Percentiles rank a stretch among this genome's conserved stretches.
phyloP scores from a whole-genome alignment of 176 grass and related monocot genomes.

The Bothriochloa decipiens region DNA sequence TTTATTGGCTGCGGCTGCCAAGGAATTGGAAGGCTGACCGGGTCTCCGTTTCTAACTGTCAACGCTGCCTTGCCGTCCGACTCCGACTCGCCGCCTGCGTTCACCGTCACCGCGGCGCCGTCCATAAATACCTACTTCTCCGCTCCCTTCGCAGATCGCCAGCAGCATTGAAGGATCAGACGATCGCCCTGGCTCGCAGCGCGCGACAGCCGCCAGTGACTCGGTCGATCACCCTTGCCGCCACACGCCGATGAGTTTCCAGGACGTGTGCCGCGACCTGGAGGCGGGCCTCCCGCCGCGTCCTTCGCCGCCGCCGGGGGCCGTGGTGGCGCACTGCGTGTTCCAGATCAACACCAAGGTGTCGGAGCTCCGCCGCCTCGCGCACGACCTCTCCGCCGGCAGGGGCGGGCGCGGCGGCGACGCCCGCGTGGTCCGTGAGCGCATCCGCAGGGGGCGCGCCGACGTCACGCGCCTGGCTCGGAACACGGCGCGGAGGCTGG shows the following conservation, averaged over 20 bases:
- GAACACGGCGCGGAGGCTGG: slow-evolving; percentile 59
- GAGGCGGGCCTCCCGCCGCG: slow-evolving; percentile 47
- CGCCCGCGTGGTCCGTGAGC: slow-evolving; percentile 44
- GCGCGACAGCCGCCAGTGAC: neutral
- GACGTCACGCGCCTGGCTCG: slow-evolving; percentile 52
- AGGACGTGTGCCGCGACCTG: slow-evolving; percentile 43
- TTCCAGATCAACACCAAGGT: slow-evolving; percentile 81
- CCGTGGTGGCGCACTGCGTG: slow-evolving; percentile 55
- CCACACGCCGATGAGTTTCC: slow-evolving; percentile 63
- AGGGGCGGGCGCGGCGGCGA: slow-evolving; percentile 22
- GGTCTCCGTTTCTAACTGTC: no score
- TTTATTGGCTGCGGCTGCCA: no score
- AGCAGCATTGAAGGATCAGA: neutral
- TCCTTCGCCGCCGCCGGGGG: slow-evolving; percentile 6
- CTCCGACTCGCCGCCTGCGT: neutral
- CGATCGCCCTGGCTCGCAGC: neutral
- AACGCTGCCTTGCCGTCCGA: no score
- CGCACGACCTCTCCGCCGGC: slow-evolving; percentile 46
- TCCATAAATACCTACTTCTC: neutral
- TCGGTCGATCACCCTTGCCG: neutral
- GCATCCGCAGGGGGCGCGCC: slow-evolving; percentile 54
- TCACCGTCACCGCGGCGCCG: neutral
- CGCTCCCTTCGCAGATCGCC: neutral
- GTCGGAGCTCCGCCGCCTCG: slow-evolving; percentile 54
- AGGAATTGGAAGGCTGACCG: no score